phyloP scores from a whole-genome alignment of 305 asterid genomes.

The Fraxinus paxiana region DNA sequence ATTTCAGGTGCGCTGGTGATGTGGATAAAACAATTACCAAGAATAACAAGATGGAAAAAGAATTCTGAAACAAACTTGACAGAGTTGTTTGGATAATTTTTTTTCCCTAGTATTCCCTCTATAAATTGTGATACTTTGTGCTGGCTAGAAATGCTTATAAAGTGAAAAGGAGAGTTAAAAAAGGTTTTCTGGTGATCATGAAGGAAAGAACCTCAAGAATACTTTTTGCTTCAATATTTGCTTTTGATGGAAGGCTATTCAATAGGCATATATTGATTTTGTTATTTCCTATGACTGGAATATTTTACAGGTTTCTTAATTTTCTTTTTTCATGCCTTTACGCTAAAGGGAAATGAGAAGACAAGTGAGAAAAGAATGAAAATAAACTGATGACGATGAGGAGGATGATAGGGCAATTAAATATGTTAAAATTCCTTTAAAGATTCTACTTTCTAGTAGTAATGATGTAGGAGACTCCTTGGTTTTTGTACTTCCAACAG shows the following conservation, averaged over 20 bases:
- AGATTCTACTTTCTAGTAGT: neutral
- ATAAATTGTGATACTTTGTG: neutral
- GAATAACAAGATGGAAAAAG: neutral
- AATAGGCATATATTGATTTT: neutral
- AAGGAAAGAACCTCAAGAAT: neutral
- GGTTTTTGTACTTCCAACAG: neutral
- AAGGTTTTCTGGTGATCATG: neutral
- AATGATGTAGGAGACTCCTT: neutral
- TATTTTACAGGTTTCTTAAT: neutral
- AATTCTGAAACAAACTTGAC: neutral
- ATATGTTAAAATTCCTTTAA: neutral
- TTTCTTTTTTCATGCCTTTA: neutral
- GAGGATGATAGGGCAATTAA: neutral
- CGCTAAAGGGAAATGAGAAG: neutral
- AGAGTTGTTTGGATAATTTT: neutral
- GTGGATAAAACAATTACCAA: neutral
- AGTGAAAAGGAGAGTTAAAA: neutral
- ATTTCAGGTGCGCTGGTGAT: neutral
- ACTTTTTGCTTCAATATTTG: slow-evolving; percentile 6
- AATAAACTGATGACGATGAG: neutral
- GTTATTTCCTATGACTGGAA: neutral
- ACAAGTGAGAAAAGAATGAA: neutral
- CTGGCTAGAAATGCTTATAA: neutral
- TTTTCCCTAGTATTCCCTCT: neutral
- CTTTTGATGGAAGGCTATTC: slow-evolving; percentile 9